Base-by-base conservation (phyloP, 2,329 filamentous ascomycete genomes). In the Pestalotiopsis sp. region DNA sequence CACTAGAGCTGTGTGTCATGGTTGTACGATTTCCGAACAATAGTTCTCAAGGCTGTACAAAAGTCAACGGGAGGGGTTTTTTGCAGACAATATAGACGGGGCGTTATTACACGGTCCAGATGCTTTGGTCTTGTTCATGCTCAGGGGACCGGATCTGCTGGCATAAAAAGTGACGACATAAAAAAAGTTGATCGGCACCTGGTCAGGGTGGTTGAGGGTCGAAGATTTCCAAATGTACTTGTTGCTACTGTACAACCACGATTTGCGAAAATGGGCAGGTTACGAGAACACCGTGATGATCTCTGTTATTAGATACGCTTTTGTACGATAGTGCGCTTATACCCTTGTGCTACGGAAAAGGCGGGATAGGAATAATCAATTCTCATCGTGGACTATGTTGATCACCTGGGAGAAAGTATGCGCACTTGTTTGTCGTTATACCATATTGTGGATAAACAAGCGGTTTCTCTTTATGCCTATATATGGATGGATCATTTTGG, bases 1-100 rank as follows among this genome's bases (percentile, higher is more conserved):
- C 91, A 94, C 76, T 87, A 73, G 71, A 68, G 13, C 20, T 62
- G 59, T 14, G 36, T 62, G 11, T 20, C 59, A 36, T 38, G 12
- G 59, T 12, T 39, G 59, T 62, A 62, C 38, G 20, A 62, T 39
- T 62, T 36, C 59, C 14, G 20, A 62, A 52, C 17, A 9, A 52
- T 17, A 17, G 14, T n/a, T 52, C 45, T 6, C 17, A 49, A 52
- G n/a, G 45, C 17, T 52, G 45, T 52, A 52, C 17, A 20, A 52
- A 20, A 52, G 20, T 9, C 23, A 52, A n/a, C 20, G 45, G 45
- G 45, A 52, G 45, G 31, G 31, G 31, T 36, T 36, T 31, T 31
- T 52, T 52, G 45, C 17, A 52, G 45, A 20, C 45, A 52, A 52
- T 52, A 52, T 52, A 52, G 45, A 52, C 45, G 20, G 14, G 45